Evolutionary conservation across 164 flowering plant species (phyloP).

Genomic region (Macadamia integrifolia): DNA sequence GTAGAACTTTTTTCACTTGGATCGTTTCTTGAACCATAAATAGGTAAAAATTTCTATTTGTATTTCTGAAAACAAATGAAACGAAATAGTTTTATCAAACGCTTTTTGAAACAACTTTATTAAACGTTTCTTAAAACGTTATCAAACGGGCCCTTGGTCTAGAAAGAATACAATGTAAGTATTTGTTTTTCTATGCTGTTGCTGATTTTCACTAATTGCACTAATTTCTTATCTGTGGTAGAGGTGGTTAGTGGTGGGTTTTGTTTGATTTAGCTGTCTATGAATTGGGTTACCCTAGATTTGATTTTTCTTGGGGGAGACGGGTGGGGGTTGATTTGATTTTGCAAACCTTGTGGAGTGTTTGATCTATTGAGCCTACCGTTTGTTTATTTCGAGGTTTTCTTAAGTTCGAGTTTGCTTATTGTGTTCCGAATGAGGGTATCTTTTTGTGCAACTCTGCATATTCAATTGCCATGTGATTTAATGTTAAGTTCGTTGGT

Average conservation of each 20-base stretch:
- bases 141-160: not conserved
- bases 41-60: too few species aligned
- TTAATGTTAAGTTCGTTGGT: not conserved
- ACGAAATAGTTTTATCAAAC: too few species aligned
- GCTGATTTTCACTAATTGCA: not conserved
- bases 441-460: not conserved
- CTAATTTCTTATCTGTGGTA: not conserved
- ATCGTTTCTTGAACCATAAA: too few species aligned
- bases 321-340: constrained; percentile 5
- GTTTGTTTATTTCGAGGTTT: not conserved
- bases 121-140: too few species aligned
- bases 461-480: not conserved
- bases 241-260: constrained; percentile 5
- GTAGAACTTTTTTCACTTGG: too few species aligned
- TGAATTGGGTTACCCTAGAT: constrained; percentile 7
- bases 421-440: not conserved
- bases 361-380: not conserved
- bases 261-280: not conserved
- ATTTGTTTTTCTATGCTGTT: not conserved
- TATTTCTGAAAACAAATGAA: too few species aligned
- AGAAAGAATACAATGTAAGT: too few species aligned
- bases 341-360: not conserved
- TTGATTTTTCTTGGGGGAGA: constrained; percentile 2
- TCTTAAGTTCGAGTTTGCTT: not conserved
- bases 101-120: too few species aligned